Base-by-base conservation (phyloP, 805 yeast genomes). In the Ogataea haglerorum region DNA sequence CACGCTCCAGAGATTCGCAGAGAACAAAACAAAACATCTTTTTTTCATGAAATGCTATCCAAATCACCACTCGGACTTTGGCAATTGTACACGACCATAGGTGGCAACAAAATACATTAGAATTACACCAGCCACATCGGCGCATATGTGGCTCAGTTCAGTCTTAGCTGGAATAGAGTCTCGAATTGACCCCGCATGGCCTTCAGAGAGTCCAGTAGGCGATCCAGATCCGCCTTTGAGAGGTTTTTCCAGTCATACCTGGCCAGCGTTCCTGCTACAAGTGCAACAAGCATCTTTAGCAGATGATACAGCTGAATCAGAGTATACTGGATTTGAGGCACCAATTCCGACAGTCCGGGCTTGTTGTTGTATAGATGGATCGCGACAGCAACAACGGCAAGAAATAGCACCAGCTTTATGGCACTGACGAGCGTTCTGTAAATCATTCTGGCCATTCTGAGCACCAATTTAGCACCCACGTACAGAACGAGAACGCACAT, bases 11-110 rank as follows among this genome's bases (percentile, higher is more conserved):
- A 25, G 5, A 18, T 27, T 22, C 21, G 16, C 21, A 33, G 34
- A 38, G 30, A 34, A 38, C 42, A 38, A 38, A 38, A 38, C 42
- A 38, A 38, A 38, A 38, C 42, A 38, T 28, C 34, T 33, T 38
- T 38, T 37, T 30, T 35, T 25, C 27, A 15, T 13, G 12, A 30
- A 36, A 21, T 14, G 33, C 39, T 28, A 36, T 9, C 23, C 26
- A 29, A 30, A 36, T 18, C 26, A 29, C 31, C 41, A 38, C 41
- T 32, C 31, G 31, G 41, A 31, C n/a, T 31, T 32, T 38, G 35
- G 36, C 13, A 8, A 27, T 23, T 28, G 35, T 30, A 28, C 42
- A 38, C 42, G 35, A 38, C 42, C 42, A n/a, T 14, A 5, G 21
- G 41, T 26, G 41, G 36, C 41, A 25, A 31, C 36, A 25, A 31